Base-by-base conservation (phyloP, 352 stramenopile species). In the Globisporangium cystogenes region DNA sequence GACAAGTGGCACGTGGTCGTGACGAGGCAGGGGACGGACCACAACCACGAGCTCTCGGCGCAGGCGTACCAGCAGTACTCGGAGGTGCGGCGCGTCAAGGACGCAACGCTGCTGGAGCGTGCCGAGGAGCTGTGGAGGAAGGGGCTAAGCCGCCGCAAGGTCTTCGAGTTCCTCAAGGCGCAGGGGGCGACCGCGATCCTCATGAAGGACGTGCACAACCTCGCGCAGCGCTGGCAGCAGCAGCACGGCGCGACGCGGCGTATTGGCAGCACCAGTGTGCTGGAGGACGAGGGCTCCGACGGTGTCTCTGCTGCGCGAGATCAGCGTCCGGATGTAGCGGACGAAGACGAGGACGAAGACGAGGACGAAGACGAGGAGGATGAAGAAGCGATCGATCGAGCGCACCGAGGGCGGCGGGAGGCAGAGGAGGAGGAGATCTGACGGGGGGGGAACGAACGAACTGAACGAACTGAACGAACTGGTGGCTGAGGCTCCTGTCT, bases 161-260 rank as follows among this genome's bases (percentile, higher is more conserved):
- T 91, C 40, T 91, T 80, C 39, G 77, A 91, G 60, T 86, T 82
- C 50, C 55, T 91, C 16, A 87, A 89, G 50, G 76, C 82, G n/a
- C 66, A 68, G 18, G 70, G 72, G 18, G 67, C 71, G 14, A 76
- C 60, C 45, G 52, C 67, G 7, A 71, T 91, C 29, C 54, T 86
- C 15, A 91, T 91, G 80, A 91, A 91, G 45, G 80, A 91, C 51
- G 71, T 91, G 12, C 80, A 91, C 59, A 91, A 91, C 37, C 72
- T 89, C 18, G 76, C 87, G 45, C 74, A 86, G 54, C 62, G 72
- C 11, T 91, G 80, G 80, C 78, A 89, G 57, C 55, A 74, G 21
- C 64, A 71, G 57, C 40, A 55, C 14, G 26, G 48, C 40, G 40
- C 10, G 53, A 55, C 31, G 12, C 39, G 11, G 31, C 7, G 18